These are phyloP conservation scores for Heliocybe sulcata DNA, from an alignment of 1,284 basidiomycete species.

Conservation along the genomic window DNA sequence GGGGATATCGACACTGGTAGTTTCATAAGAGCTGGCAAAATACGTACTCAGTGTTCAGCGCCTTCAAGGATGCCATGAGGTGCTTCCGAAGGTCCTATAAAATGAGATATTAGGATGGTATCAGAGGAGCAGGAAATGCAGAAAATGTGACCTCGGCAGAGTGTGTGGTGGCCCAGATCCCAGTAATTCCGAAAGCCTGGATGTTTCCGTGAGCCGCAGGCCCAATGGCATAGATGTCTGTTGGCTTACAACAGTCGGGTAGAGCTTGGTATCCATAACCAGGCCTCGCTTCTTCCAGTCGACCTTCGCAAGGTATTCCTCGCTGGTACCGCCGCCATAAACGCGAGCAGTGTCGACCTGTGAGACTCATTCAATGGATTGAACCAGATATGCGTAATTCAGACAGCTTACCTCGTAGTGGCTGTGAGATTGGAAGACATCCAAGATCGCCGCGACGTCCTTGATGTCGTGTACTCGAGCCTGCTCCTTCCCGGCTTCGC, in stretches of 20 bases:
- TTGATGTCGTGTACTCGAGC: slow-evolving; percentile 45
- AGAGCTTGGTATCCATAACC: slow-evolving; percentile 39
- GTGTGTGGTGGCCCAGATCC: neutral
- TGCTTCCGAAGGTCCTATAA: slow-evolving; percentile 31
- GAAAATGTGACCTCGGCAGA: neutral
- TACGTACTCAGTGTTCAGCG: slow-evolving; percentile 38
- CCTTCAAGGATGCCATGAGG: slow-evolving; percentile 34
- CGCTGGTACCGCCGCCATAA: slow-evolving; percentile 42
- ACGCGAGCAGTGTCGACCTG: slow-evolving; percentile 48
- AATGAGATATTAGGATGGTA: neutral
- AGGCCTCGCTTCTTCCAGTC: slow-evolving; percentile 28
- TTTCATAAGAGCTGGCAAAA: too few species aligned
- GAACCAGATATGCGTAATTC: neutral
- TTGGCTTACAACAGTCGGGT: slow-evolving; percentile 15
- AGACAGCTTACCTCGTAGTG: slow-evolving; percentile 32
- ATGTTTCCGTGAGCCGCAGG: neutral
- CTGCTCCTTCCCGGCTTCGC: slow-evolving; percentile 30
- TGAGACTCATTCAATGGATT: slow-evolving; percentile 5
- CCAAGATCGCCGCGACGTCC: slow-evolving; percentile 44
- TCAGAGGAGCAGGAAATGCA: neutral
- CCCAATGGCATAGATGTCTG: neutral
- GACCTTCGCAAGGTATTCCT: slow-evolving; percentile 34
- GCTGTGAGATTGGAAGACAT: slow-evolving; percentile 51
- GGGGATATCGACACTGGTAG: neutral
- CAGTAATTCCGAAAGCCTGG: neutral